Base-by-base conservation (phyloP, 306 rosid genomes). In the Gillenia trifoliata region DNA sequence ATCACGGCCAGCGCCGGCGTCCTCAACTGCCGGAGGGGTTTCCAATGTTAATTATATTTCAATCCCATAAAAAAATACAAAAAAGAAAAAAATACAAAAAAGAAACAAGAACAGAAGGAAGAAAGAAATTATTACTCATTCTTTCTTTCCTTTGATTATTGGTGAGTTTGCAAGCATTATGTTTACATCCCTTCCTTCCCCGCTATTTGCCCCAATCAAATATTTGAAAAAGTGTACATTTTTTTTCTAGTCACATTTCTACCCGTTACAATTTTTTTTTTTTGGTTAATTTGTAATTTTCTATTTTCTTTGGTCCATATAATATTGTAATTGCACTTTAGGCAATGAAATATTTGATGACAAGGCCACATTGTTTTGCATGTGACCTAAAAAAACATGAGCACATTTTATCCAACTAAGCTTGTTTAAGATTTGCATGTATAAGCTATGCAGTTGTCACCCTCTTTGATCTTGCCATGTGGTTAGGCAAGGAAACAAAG, bases 1-100 rank as follows among this genome's bases (percentile, higher is more conserved):
- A 34, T 94, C 64, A 94, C 99, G 60, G 82, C 97, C 19, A 75
- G 56, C 69, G 83, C 99, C 20, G 99, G 99, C 50, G 96, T 82
- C 70, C 90, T 94, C 66, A 57, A 1, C 15, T 94, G 99, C 85
- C 90, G 85, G 43, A 66, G 82, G 29, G 96, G 98, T 66, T 11
- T 0, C 83, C 77, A 55, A 75, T 94, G 99, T 85, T 94, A 81
- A 76, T 80, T 61, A 28, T 20, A 4, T 57, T 28, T 71, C 77
- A 74, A 70, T 78, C 66, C 64, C 28, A 49, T 57, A 25, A 34
- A 50, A 74, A 28, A 43, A 62, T 67, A 76, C 56, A 34, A n/a
- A 65, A 52, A 43, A 49, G 64, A 61, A 6, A 6, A 2, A 33
- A 31, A 80, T 26, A 54, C 20, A 56, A 19, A 33, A 71, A 61